Percentiles rank a stretch among this genome's conserved stretches.
phyloP scores from a whole-genome alignment of 140 eudicot genomes.

The Bidens hawaiensis region DNA sequence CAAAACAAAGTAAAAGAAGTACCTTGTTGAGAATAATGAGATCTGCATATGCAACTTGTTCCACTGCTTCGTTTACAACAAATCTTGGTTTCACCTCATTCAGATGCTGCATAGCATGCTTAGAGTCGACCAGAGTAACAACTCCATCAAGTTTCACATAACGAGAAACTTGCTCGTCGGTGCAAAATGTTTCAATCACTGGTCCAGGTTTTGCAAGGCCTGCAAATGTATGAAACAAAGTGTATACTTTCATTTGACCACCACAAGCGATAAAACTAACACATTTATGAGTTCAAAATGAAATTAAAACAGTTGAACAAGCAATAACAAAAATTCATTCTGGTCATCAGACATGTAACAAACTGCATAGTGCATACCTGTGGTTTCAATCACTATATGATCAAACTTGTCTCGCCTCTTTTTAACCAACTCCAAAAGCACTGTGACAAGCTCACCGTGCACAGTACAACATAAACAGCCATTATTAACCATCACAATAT shows the following conservation, averaged over 20 bases:
- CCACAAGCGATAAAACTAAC: background rate
- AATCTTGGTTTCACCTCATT: constrained; percentile 93
- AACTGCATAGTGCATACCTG: constrained; percentile 37
- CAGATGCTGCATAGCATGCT: constrained; percentile 77
- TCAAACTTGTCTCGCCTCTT: constrained; percentile 82
- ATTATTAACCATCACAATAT: constrained; percentile 86
- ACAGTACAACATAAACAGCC: constrained; percentile 96
- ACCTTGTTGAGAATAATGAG: constrained; percentile 93
- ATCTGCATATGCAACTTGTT: constrained; percentile 96
- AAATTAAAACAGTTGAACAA: too few species aligned
- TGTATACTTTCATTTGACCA: background rate
- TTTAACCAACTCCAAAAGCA: constrained; percentile 88
- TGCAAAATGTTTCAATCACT: constrained; percentile 93
- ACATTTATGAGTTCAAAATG: background rate
- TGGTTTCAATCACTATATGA: constrained; percentile 92
- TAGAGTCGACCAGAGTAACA: constrained; percentile 88
- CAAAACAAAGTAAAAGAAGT: background rate
- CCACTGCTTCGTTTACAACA: constrained; percentile 95
- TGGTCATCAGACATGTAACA: background rate
- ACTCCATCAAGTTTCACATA: constrained; percentile 96
- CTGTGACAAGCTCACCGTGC: constrained; percentile 86
- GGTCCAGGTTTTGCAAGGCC: constrained; percentile 99
- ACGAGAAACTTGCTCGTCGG: constrained; percentile 79
- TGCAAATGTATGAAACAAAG: constrained; percentile 22
- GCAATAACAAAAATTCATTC: background rate